These are phyloP conservation scores for Ophiostoma australiae DNA, from an alignment of 2,329 filamentous ascomycete species.

Conservation along the genomic window DNA sequence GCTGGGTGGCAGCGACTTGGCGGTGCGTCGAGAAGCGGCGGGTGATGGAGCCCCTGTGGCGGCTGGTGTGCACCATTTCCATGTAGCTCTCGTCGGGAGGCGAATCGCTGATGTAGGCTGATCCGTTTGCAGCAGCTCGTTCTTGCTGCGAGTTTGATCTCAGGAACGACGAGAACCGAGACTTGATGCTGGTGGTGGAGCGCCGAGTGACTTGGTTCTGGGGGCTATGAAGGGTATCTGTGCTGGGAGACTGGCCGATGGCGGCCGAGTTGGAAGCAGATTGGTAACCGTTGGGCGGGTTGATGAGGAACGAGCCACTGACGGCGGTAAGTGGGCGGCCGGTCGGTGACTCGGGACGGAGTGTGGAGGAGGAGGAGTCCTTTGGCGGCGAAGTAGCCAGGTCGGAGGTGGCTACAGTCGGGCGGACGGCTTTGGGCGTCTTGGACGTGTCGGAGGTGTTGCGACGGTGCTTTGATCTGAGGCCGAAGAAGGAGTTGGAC, in stretches of 20 bases:
- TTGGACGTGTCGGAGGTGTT: constrained; percentile 12
- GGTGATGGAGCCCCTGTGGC: constrained; percentile 31
- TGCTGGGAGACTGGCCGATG: background rate
- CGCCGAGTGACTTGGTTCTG: background rate
- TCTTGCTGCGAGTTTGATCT: constrained; percentile 36
- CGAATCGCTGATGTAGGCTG: constrained; percentile 12
- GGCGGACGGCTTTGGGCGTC: background rate
- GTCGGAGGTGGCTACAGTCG: constrained; percentile 1
- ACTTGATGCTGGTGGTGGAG: constrained; percentile 5
- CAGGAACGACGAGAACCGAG: background rate
- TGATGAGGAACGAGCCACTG: constrained; percentile 24
- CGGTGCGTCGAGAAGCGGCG: constrained; percentile 46
- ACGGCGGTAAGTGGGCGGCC: constrained; percentile 25
- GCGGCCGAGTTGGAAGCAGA: background rate
- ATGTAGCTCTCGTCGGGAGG: constrained; percentile 32
- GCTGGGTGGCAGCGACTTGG: constrained; percentile 44
- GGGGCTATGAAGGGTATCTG: background rate
- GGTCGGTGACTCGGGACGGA: constrained; percentile 6
- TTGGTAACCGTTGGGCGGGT: constrained; percentile 5
- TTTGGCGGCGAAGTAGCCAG: background rate
- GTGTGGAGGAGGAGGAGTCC: background rate
- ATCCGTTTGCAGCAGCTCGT: background rate
- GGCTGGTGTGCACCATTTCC: constrained; percentile 26
- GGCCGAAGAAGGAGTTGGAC: background rate
- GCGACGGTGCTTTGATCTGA: background rate